phyloP scores from a whole-genome alignment of 805 yeast genomes.

The Kregervanrija pseudodelftensis region DNA sequence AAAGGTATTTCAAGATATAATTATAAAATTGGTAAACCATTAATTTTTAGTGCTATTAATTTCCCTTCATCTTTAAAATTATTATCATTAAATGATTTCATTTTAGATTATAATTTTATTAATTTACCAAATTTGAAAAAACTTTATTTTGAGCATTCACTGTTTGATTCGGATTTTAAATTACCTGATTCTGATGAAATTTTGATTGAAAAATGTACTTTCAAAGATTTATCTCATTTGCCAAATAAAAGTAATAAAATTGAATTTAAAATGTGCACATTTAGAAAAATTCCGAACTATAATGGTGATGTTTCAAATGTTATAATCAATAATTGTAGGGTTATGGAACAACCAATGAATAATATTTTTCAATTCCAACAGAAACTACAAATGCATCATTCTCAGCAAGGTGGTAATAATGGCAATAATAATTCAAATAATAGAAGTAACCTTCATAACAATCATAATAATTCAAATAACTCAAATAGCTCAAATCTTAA shows the following conservation, averaged over 20 bases:
- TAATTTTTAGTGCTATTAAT: conserved; percentile 23
- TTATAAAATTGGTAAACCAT: conserved; percentile 24
- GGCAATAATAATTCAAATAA: conserved; percentile 3
- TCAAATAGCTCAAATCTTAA: background rate
- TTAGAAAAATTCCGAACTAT: conserved; percentile 22
- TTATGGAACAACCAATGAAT: conserved; percentile 24
- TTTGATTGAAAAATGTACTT: conserved; percentile 25
- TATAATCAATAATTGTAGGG: conserved; percentile 22
- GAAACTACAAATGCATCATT: conserved; percentile 11
- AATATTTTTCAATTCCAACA: conserved; percentile 20
- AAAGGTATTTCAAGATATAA: conserved; percentile 27
- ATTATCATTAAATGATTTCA: conserved; percentile 24
- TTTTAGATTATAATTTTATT: conserved; percentile 21
- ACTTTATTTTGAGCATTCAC: conserved; percentile 24
- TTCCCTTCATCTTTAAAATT: conserved; percentile 22
- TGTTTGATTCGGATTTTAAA: conserved; percentile 25
- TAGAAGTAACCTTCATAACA: conserved; percentile 1
- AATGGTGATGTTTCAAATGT: conserved; percentile 23
- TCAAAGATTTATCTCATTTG: conserved; percentile 21
- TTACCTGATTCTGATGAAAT: conserved; percentile 23
- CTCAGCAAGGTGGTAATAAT: conserved; percentile 1
- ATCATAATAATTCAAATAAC: background rate
- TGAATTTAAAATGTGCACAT: conserved; percentile 27
- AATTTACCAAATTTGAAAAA: conserved; percentile 20
- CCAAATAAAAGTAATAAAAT: conserved; percentile 16